Conservation (phyloP, 441 rosid species). For the Pelargonium australe region DNA sequence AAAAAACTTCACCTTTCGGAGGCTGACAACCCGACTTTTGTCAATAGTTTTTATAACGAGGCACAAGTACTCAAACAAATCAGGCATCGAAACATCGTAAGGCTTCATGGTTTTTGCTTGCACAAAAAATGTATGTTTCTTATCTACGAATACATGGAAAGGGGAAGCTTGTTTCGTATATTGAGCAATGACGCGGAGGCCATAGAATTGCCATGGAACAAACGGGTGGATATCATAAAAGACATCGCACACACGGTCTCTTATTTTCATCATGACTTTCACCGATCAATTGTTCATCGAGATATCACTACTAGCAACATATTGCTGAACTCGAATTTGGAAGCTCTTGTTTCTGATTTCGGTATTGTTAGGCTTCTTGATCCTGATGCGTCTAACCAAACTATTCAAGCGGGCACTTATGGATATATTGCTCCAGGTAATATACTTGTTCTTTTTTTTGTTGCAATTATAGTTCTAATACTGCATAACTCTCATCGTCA, state of each 20-base stretch:
- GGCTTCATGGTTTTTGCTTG: too few species aligned
- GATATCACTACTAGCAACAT: too few species aligned
- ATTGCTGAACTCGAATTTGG: neutral
- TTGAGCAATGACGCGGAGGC: neutral
- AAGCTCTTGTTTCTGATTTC: neutral
- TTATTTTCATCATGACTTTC: neutral
- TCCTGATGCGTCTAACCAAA: neutral
- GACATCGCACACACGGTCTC: neutral
- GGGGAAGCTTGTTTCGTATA: neutral
- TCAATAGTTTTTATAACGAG: too few species aligned
- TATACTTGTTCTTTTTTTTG: neutral
- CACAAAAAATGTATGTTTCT: too few species aligned
- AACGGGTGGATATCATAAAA: neutral
- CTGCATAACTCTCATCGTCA: too few species aligned
- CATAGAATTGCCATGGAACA: neutral
- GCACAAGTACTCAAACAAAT: too few species aligned
- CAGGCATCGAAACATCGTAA: too few species aligned
- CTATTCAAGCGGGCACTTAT: neutral
- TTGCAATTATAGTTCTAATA: too few species aligned
- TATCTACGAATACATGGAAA: neutral
- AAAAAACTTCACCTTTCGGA: too few species aligned
- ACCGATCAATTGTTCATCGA: neutral
- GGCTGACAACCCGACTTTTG: too few species aligned
- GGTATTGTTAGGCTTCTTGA: neutral
- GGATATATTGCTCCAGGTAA: neutral